Evolutionary conservation across 495 filamentous ascomycete genomes (phyloP), one percentile per base, ranked within the genome.

Genomic region (Elasticomyces elasticus): DNA sequence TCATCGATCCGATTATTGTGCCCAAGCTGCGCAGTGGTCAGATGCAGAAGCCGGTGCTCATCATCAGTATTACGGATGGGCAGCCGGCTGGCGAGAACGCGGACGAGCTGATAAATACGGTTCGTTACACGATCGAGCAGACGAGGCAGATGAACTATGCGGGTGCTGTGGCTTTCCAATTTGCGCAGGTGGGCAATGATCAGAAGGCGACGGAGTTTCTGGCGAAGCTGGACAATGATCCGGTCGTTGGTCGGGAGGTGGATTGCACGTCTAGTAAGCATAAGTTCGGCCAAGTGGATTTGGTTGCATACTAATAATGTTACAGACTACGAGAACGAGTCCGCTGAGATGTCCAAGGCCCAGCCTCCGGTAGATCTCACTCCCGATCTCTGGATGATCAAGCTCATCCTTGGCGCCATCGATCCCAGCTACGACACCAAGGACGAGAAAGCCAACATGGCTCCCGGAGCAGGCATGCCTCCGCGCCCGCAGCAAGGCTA

Each of bases 241-340:
- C 80, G 23, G 60, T 64, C 17, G 75, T 87, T 62, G 83, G 83
- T 22, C 57, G 65, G 7, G 62, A 85, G 64, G 76, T 87, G 47
- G 83, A 87, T 62, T 86, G 82, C 68, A 86, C 84, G 30, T 85
- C 82, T 3, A 85, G 82, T 86, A 72, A 70, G 78, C 73, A n/a
- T 27, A 11, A 2, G 17, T 40, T 13, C 35, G 13, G 19, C 15
- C 30, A 35, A 24, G 9, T 5, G 17, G 5, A 49, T 5, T 19
- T 33, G 43, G 20, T 5, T 6, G 11, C 20, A 15, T 28, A 38
- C 25, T 51, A 25, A 52, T 19, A 27, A 49, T 22, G 25, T 30
- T 28, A 35, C 67, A 81, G 81, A 84, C 66, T 84, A 78, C 51
- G 78, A 83, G 66, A 76, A 79, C 54, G 81, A 84, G 63, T 77